These are phyloP conservation scores for Fraxinus americana DNA, from an alignment of 257 asterid genomes.

Conservation along the genomic window DNA sequence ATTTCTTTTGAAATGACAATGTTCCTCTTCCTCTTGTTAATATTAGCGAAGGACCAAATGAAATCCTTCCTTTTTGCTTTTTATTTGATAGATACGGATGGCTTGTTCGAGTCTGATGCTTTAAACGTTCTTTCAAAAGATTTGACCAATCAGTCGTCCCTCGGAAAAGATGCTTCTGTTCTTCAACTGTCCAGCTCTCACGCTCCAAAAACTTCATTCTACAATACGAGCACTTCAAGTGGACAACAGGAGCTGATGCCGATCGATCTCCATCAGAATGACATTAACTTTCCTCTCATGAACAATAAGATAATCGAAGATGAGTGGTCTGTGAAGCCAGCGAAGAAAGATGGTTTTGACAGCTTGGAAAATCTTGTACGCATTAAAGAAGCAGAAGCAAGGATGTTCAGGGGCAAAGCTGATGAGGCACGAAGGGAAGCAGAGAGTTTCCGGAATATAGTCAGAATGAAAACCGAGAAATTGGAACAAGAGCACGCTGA, in stretches of 20 bases:
- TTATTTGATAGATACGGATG: slow-evolving; percentile 48
- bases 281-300: slow-evolving; percentile 33
- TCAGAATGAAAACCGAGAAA: slow-evolving; percentile 55
- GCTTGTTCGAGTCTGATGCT: slow-evolving; percentile 46
- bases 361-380: slow-evolving; percentile 37
- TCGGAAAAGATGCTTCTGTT: slow-evolving; percentile 41
- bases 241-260: slow-evolving; percentile 37
- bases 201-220: slow-evolving; percentile 48
- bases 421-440: slow-evolving; percentile 81
- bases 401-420: slow-evolving; percentile 76
- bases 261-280: slow-evolving; percentile 46
- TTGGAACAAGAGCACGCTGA: slow-evolving; percentile 66
- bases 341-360: slow-evolving; percentile 61
- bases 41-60: background rate
- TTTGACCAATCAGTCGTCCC: slow-evolving; percentile 33
- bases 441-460: slow-evolving; percentile 55
- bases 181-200: slow-evolving; percentile 42
- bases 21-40: background rate
- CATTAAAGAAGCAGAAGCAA: slow-evolving; percentile 83
- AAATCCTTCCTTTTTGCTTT: slow-evolving; percentile 6
- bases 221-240: slow-evolving; percentile 54
- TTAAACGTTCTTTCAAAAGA: slow-evolving; percentile 45
- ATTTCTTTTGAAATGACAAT: background rate
- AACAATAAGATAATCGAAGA: slow-evolving; percentile 58
- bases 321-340: slow-evolving; percentile 83